Evolutionary conservation across 495 filamentous ascomycete genomes (phyloP).

Genomic region (Trichoderma gamsii): DNA sequence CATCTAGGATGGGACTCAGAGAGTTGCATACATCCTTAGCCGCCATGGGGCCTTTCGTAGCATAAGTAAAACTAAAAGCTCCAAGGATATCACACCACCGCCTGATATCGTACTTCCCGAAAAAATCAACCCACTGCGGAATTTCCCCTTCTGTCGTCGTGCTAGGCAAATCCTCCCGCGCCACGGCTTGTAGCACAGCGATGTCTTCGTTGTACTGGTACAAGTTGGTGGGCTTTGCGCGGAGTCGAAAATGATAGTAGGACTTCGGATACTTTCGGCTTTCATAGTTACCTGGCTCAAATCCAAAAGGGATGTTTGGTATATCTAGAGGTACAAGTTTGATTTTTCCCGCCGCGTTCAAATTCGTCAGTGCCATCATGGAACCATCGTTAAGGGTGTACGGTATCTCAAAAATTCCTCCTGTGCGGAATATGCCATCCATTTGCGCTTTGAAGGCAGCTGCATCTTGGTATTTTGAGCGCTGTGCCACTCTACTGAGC

Average conservation of each 20-base stretch:
- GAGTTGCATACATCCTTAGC: constrained; percentile 45
- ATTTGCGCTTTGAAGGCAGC: constrained; percentile 53
- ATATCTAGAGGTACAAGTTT: constrained; percentile 49
- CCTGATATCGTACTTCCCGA: constrained; percentile 51
- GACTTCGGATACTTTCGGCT: constrained; percentile 63
- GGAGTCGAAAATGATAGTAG: constrained; percentile 55
- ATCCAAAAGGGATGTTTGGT: constrained; percentile 64
- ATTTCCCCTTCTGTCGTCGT: constrained; percentile 37
- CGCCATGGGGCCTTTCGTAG: constrained; percentile 52
- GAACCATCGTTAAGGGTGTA: constrained; percentile 56
- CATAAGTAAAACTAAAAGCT: constrained; percentile 52
- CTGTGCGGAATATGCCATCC: constrained; percentile 46
- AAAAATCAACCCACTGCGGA: constrained; percentile 78
- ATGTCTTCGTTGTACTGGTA: constrained; percentile 58
- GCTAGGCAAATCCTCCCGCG: constrained; percentile 26
- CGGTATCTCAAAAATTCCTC: constrained; percentile 30
- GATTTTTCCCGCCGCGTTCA: constrained; percentile 56
- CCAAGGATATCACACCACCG: constrained; percentile 62
- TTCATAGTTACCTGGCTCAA: constrained; percentile 64
- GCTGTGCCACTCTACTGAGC: constrained; percentile 43
- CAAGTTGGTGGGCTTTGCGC: constrained; percentile 47
- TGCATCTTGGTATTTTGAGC: constrained; percentile 46
- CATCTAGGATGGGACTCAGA: constrained; percentile 55
- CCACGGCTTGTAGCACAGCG: constrained; percentile 33
- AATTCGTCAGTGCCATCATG: constrained; percentile 62